Evolutionary conservation across 257 asterid genomes (phyloP).

Genomic region (Mitragyna speciosa): DNA sequence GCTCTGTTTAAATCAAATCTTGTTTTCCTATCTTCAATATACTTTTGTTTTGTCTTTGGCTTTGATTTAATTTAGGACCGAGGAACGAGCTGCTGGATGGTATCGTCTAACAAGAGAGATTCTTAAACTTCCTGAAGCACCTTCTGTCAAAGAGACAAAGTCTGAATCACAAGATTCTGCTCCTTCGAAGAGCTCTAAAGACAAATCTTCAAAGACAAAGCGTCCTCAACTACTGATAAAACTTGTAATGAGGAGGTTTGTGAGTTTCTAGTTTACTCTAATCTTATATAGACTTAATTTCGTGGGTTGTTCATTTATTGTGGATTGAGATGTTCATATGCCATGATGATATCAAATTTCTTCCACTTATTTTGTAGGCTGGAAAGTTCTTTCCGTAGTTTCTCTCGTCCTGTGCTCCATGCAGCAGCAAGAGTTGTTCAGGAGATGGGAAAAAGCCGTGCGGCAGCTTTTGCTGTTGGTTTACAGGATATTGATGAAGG

Average conservation of each 20-base stretch:
- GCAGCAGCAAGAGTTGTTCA: constrained; percentile 98
- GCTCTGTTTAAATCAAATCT: background rate
- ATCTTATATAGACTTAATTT: constrained; percentile 1
- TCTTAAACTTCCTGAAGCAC: constrained; percentile 89
- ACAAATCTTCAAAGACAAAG: constrained; percentile 72
- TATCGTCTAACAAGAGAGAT: constrained; percentile 88
- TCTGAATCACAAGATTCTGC: constrained; percentile 67
- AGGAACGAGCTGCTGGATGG: constrained; percentile 99
- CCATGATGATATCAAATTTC: background rate
- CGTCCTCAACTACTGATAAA: constrained; percentile 96
- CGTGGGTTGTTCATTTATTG: background rate
- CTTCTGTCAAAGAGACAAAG: constrained; percentile 63
- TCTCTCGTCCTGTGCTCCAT: constrained; percentile 94
- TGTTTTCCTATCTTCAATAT: background rate
- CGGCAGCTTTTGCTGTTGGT: constrained; percentile 96
- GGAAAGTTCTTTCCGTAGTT: constrained; percentile 95
- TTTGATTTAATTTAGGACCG: constrained; percentile 54
- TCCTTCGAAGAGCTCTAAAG: constrained; percentile 67
- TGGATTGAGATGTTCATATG: background rate
- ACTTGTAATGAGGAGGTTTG: constrained; percentile 97
- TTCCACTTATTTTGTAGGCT: constrained; percentile 48
- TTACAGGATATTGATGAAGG: constrained; percentile 95
- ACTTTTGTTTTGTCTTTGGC: constrained; percentile 16
- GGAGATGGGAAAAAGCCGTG: constrained; percentile 99
- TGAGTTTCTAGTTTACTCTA: constrained; percentile 12